Evolutionary conservation across 2,329 filamentous ascomycete species (phyloP), one percentile per base, ranked within the genome.

Genomic region (Cytospora schulzeri): DNA sequence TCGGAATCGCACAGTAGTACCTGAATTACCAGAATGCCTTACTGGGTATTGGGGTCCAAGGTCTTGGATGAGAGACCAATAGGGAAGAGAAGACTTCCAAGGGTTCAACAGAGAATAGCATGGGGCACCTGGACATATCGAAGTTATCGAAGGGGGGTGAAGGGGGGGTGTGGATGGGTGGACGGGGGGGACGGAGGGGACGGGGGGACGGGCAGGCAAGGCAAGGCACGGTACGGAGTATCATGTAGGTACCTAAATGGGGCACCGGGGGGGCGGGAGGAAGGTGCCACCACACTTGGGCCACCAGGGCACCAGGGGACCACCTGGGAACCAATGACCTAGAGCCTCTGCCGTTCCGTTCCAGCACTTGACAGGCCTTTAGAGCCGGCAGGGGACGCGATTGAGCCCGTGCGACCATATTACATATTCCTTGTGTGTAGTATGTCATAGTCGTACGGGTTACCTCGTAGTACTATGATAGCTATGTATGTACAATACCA

Each of bases 11-110:
- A 48, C 45, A 48, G 45, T 48, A 48, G 45, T 48, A 48, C 45
- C 45, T 48, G 45, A 22, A 48, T n/a, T 48, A 48, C 45, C n/a
- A 22, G 45, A 24, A 48, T 48, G 22, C 45, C n/a, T 48, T 22
- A 48, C 45, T 48, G 45, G 45, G 45, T 48, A 24, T 48, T 45
- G 45, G 45, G 33, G 33, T 35, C 33, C 33, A 35, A 35, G 33
- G 9, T 14, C 45, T 14, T 22, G 45, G n/a, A 24, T 14, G n/a
- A 48, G 45, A 58, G 61, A 35, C 57, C 24, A 61, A 62, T 60
- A 50, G 35, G 31, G 54, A 24, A 56, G 50, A 19, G 51, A 12
- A 55, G 54, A 54, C 59, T 38, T 61, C 11, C 59, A 61, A 45
- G 59, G 59, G 45, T 54, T 51, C 38, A 45, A 24, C n/a, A 31